phyloP scores from a whole-genome alignment of 164 flowering plant species.

The Malania oleifera region DNA sequence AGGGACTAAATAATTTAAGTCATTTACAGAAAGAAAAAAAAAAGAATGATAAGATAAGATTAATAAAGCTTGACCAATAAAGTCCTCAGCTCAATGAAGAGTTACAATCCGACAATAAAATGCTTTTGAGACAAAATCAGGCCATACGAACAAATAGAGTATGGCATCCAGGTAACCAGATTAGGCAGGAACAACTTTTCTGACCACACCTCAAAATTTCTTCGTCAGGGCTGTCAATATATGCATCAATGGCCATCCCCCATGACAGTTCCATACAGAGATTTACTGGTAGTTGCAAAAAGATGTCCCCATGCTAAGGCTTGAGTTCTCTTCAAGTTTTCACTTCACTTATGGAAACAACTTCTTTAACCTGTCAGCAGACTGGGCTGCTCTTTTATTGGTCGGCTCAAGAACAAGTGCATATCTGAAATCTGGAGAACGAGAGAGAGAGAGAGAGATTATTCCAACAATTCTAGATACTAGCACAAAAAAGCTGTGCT shows the following conservation, averaged over 20 bases:
- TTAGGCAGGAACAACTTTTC: too few relatives aligned
- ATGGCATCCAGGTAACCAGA: too few relatives aligned
- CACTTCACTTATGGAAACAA: conserved; percentile 47
- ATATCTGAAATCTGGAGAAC: conserved; percentile 76
- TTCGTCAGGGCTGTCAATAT: background rate
- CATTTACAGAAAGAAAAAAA: too few relatives aligned
- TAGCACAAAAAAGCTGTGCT: conserved; percentile 16
- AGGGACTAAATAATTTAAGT: too few relatives aligned
- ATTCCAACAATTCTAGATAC: background rate
- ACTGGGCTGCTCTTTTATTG: conserved; percentile 69
- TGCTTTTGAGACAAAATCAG: too few relatives aligned
- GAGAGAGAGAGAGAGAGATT: background rate
- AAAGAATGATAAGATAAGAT: too few relatives aligned
- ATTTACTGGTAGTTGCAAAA: background rate
- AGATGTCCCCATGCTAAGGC: background rate
- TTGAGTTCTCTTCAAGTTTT: conserved; percentile 1
- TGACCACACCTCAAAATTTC: too few relatives aligned
- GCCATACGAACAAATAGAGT: too few relatives aligned
- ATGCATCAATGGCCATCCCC: background rate
- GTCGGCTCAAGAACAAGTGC: conserved; percentile 95
- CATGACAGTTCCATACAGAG: background rate
- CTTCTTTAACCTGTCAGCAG: conserved; percentile 67
- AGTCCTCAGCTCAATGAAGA: too few relatives aligned
- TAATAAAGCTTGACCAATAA: too few relatives aligned
- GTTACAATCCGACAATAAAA: too few relatives aligned